Conservation (phyloP, 2,329 filamentous ascomycete genomes). For the Phialemonium atrogriseum region DNA sequence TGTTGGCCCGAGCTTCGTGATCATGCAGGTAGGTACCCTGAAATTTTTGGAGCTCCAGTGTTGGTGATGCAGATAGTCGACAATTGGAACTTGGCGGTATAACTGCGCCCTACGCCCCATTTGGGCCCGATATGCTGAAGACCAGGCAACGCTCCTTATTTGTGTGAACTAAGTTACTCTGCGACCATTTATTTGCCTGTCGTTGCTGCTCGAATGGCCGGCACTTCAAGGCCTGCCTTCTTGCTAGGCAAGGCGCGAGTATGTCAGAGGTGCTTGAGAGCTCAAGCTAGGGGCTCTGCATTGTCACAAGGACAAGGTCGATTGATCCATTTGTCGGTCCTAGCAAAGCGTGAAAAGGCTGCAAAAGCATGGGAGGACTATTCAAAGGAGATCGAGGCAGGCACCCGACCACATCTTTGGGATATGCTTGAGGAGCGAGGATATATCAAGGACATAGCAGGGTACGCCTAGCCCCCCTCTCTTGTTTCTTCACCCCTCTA, state of each 20-base stretch:
- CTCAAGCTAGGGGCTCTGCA: constrained; percentile 4
- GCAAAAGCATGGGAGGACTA: constrained; percentile 37
- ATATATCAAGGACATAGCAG: constrained; percentile 65
- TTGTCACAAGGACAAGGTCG: constrained; percentile 18
- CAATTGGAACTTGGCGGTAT: too few species aligned
- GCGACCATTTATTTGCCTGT: background rate
- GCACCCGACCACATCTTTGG: constrained; percentile 47
- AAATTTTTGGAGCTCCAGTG: too few species aligned
- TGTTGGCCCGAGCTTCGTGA: too few species aligned
- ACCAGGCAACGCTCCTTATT: too few species aligned
- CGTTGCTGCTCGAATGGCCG: background rate
- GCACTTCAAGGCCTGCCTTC: background rate
- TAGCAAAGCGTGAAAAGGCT: constrained; percentile 34
- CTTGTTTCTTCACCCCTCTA: constrained; percentile 1
- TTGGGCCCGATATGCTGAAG: too few species aligned
- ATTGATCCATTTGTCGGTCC: constrained; percentile 30
- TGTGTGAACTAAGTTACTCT: too few species aligned
- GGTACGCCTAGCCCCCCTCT: constrained; percentile 37
- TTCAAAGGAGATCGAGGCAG: constrained; percentile 38
- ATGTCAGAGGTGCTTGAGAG: constrained; percentile 9
- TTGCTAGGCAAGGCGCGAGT: constrained; percentile 1
- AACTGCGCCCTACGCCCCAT: too few species aligned
- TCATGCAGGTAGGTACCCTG: too few species aligned
- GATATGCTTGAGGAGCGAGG: constrained; percentile 63
- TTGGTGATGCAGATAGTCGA: too few species aligned